phyloP scores from a whole-genome alignment of 345 rosid genomes.

The Camelina neglecta region DNA sequence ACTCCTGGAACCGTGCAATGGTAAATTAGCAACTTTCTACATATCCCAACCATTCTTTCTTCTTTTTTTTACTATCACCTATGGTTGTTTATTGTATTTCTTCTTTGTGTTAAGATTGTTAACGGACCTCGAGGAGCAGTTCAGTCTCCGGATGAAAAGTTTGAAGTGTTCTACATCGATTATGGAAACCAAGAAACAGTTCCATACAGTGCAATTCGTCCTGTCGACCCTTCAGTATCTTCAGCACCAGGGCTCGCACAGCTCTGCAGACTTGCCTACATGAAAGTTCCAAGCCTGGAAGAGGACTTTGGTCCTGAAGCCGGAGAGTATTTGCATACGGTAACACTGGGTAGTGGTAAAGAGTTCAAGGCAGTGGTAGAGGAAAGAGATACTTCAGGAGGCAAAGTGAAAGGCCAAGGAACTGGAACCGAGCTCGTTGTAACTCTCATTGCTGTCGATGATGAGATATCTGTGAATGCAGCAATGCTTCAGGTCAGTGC shows the following conservation, averaged over 20 bases:
- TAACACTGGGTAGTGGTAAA: constrained; percentile 61
- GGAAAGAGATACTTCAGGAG: constrained; percentile 88
- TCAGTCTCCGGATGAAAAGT: constrained; percentile 69
- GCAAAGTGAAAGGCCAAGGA: constrained; percentile 94
- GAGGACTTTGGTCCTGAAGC: constrained; percentile 91
- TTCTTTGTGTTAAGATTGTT: constrained; percentile 63
- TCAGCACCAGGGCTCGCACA: constrained; percentile 86
- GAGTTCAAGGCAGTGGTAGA: constrained; percentile 81
- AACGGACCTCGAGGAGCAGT: constrained; percentile 79
- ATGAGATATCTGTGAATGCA: constrained; percentile 85
- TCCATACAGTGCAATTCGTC: constrained; percentile 71
- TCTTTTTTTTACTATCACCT: constrained; percentile 3
- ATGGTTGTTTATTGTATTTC: constrained; percentile 19
- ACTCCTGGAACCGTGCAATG: constrained; percentile 99
- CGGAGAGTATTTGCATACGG: constrained; percentile 72
- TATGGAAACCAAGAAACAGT: constrained; percentile 95
- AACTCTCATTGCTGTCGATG: constrained; percentile 72
- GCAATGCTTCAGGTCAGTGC: constrained; percentile 78
- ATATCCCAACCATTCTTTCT: not conserved
- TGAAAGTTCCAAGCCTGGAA: constrained; percentile 82
- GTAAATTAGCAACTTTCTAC: constrained; percentile 49
- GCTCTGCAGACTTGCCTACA: constrained; percentile 89
- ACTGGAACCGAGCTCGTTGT: constrained; percentile 75
- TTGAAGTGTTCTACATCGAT: constrained; percentile 95
- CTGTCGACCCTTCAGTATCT: constrained; percentile 75